Percentiles rank a stretch among this genome's conserved stretches.
Evolutionary conservation across 345 rosid species (phyloP).

Genomic region (Bruguiera sexangula): DNA sequence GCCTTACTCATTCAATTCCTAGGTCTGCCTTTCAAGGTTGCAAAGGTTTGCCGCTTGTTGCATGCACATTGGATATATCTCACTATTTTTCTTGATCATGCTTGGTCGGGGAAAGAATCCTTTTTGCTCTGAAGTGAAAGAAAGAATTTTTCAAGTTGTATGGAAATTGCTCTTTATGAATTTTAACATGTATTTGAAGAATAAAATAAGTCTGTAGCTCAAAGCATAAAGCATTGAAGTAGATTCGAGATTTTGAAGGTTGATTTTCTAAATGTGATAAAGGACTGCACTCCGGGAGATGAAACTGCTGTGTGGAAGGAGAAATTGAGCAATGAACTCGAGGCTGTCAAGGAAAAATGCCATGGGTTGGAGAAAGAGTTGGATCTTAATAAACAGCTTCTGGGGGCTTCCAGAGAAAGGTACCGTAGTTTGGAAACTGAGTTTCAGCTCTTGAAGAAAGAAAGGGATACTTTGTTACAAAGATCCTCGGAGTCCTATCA

Average conservation of each 20-base stretch:
- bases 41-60: neutral
- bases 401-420: constrained; percentile 50
- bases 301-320: constrained; percentile 41
- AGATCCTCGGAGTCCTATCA: constrained; percentile 42
- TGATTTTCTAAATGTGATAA: constrained; percentile 47
- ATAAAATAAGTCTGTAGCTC: neutral
- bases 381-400: constrained; percentile 37
- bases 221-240: constrained; percentile 7
- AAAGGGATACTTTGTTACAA: constrained; percentile 48
- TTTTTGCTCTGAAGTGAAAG: neutral
- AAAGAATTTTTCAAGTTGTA: neutral
- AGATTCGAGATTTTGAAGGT: constrained; percentile 29
- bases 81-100: neutral
- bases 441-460: constrained; percentile 53
- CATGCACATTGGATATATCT: neutral
- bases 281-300: constrained; percentile 48
- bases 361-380: constrained; percentile 47
- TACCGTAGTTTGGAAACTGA: constrained; percentile 52
- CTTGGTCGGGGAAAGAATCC: neutral
- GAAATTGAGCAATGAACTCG: constrained; percentile 43
- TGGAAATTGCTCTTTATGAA: neutral
- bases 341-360: constrained; percentile 45
- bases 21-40: neutral
- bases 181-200: neutral
- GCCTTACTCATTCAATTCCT: neutral